Evolutionary conservation across 2,329 filamentous ascomycete species (phyloP).

Genomic region (Ophiognomonia clavigignenti-juglandacearum): DNA sequence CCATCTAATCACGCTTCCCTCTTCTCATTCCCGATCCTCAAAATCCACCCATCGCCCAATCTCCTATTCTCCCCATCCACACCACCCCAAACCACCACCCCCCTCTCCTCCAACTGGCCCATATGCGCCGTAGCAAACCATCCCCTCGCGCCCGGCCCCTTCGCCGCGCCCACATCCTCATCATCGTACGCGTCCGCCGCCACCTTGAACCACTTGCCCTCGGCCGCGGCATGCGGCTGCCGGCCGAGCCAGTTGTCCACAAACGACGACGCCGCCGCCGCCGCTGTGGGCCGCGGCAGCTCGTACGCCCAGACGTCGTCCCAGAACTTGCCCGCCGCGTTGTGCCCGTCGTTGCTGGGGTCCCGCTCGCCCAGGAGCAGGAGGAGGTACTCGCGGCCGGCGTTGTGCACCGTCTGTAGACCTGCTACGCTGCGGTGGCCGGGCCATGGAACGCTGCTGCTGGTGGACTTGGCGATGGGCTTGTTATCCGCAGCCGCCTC

Average conservation of each 20-base stretch:
- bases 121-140: slow-evolving; percentile 54
- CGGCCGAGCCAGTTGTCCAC: slow-evolving; percentile 40
- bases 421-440: slow-evolving; percentile 48
- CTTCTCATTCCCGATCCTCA: slow-evolving; percentile 41
- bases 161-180: slow-evolving; percentile 37
- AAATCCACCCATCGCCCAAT: slow-evolving; percentile 60
- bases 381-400: slow-evolving; percentile 58
- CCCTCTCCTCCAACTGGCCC: slow-evolving; percentile 55
- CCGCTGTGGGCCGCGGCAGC: slow-evolving; percentile 48
- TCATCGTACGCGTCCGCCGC: slow-evolving; percentile 44
- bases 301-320: slow-evolving; percentile 62
- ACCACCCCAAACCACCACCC: slow-evolving; percentile 58
- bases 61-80: slow-evolving; percentile 44
- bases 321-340: slow-evolving; percentile 49
- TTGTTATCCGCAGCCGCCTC: slow-evolving; percentile 27
- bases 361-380: slow-evolving; percentile 55
- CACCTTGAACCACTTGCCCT: slow-evolving; percentile 55
- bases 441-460: slow-evolving; percentile 36
- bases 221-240: slow-evolving; percentile 37
- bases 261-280: too few relatives aligned
- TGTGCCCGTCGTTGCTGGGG: slow-evolving; percentile 44
- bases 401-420: slow-evolving; percentile 52
- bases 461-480: slow-evolving; percentile 9
- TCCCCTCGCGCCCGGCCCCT: slow-evolving; percentile 48
- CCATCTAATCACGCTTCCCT: slow-evolving; percentile 7